These are phyloP conservation scores for Starmerella bacillaris DNA, from an alignment of 805 yeast genomes.

Conservation along the genomic window DNA sequence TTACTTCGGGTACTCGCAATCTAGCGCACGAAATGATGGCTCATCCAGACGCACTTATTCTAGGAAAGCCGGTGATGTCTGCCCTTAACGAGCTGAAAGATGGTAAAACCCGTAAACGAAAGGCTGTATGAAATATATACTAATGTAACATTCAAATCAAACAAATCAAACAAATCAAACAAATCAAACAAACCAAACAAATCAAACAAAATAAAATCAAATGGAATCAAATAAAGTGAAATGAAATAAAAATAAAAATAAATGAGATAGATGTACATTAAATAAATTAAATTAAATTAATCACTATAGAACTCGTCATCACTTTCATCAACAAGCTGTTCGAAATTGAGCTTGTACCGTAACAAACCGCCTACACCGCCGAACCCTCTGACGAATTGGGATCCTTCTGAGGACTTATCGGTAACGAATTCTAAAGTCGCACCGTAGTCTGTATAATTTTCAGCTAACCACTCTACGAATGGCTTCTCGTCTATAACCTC, in stretches of 20 bases:
- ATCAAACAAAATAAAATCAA: no score
- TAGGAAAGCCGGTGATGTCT: conserved; percentile 12
- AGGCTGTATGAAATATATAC: neutral
- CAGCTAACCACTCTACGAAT: conserved; percentile 94
- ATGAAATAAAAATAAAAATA: no score
- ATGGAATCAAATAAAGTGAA: no score
- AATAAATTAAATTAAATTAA: no score
- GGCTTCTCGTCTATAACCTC: conserved; percentile 72
- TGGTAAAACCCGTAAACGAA: no score
- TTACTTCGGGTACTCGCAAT: conserved; percentile 22
- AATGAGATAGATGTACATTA: no score
- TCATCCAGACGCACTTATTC: conserved; percentile 13
- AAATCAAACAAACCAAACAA: no score
- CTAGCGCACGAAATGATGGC: conserved; percentile 20
- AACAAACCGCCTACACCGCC: conserved; percentile 98
- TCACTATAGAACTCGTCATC: conserved; percentile 75
- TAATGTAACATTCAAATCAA: neutral
- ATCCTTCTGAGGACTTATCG: conserved; percentile 94
- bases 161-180: no score
- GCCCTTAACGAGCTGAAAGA: conserved; percentile 15
- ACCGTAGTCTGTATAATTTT: conserved; percentile 84
- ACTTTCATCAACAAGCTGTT: conserved; percentile 74
- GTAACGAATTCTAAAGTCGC: conserved; percentile 91
- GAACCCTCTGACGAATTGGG: conserved; percentile 92
- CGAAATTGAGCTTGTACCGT: conserved; percentile 93